These are phyloP conservation scores for Leccinum broughii DNA, from an alignment of 768 basidiomycete genomes.

Conservation along the genomic window DNA sequence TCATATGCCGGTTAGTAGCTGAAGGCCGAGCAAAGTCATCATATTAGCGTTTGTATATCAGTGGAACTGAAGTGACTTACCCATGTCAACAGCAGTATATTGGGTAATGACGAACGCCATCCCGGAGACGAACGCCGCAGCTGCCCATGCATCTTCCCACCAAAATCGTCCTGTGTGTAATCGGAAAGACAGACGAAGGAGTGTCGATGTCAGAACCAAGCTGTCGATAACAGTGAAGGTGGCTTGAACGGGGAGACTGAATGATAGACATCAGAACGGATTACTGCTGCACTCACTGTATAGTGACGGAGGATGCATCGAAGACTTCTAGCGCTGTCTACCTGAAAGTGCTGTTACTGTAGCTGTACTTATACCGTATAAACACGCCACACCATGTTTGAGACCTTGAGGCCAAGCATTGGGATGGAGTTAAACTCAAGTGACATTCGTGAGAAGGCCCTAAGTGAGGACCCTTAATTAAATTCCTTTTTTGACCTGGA, in stretches of 20 bases:
- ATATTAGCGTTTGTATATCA: background rate
- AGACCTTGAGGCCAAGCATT: background rate
- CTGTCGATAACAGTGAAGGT: slow-evolving; percentile 2
- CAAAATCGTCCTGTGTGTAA: slow-evolving; percentile 17
- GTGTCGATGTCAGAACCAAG: slow-evolving; percentile 11
- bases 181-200: slow-evolving; percentile 20
- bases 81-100: background rate
- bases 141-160: slow-evolving; percentile 30
- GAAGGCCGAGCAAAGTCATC: background rate
- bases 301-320: background rate
- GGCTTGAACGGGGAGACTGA: slow-evolving; percentile 3
- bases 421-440: no score
- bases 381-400: background rate
- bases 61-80: background rate
- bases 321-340: background rate
- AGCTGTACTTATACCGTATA: background rate
- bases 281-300: background rate
- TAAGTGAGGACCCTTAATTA: no score
- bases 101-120: background rate
- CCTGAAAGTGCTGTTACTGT: background rate
- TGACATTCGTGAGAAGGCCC: no score
- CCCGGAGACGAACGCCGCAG: background rate
- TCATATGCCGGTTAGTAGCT: background rate
- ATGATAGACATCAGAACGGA: background rate
- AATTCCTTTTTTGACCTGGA: no score